Evolutionary conservation across 2,329 filamentous ascomycete species (phyloP).

Genomic region (Aureobasidium leucospermi): DNA sequence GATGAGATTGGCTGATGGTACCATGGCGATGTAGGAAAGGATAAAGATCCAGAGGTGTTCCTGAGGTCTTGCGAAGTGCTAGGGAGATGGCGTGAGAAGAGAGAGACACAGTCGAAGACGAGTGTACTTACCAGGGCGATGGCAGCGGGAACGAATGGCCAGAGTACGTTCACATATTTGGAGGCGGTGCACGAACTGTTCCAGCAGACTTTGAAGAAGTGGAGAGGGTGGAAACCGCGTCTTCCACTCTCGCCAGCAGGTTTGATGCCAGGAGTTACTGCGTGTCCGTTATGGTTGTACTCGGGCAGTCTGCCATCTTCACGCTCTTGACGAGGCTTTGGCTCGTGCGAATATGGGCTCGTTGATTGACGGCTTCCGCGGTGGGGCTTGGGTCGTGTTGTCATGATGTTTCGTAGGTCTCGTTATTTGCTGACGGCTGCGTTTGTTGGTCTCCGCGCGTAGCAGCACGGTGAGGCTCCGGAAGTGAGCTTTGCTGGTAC

Average conservation of each 20-base stretch:
- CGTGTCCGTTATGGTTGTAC: constrained; percentile 40
- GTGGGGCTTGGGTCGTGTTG: constrained; percentile 14
- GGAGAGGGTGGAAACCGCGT: constrained; percentile 35
- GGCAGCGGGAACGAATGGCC: constrained; percentile 43
- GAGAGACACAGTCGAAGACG: not conserved
- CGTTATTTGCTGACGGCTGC: not conserved
- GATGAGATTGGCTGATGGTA: constrained; percentile 44
- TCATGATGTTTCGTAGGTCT: constrained; percentile 3
- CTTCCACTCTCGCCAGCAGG: constrained; percentile 42
- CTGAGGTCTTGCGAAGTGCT: constrained; percentile 37
- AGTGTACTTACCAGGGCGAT: constrained; percentile 28
- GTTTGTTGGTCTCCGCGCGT: not conserved
- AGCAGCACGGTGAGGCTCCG: not conserved
- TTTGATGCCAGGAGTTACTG: constrained; percentile 35
- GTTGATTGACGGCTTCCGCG: not conserved
- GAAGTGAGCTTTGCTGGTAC: not conserved
- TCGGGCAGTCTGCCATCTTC: constrained; percentile 23
- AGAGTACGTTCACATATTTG: constrained; percentile 42
- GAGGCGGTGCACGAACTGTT: constrained; percentile 39
- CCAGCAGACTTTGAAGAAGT: constrained; percentile 39
- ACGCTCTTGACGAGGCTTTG: constrained; percentile 15
- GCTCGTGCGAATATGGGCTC: constrained; percentile 3
- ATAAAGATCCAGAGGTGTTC: constrained; percentile 40
- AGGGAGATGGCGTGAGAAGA: not conserved
- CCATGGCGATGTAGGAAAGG: constrained; percentile 43